phyloP scores from a whole-genome alignment of 2,329 filamentous ascomycete species.

The Alternaria arborescens region DNA sequence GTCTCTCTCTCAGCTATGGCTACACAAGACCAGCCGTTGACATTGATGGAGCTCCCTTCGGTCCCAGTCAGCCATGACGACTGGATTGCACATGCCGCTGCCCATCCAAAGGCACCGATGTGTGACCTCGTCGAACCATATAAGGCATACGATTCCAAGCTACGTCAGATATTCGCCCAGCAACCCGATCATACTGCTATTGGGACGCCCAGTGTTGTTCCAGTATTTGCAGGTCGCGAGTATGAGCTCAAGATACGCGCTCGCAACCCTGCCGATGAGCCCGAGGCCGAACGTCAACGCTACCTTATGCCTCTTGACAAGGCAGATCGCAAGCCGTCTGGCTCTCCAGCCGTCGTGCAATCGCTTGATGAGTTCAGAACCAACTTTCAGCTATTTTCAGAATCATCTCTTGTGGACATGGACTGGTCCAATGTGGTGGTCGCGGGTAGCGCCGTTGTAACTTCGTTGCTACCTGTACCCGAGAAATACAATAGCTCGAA shows the following conservation, averaged over 20 bases:
- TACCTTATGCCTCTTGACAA: slow-evolving; percentile 75
- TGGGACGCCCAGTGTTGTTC: slow-evolving; percentile 69
- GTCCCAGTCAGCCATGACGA: slow-evolving; percentile 52
- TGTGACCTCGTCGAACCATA: slow-evolving; percentile 70
- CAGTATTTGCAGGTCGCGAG: slow-evolving; percentile 67
- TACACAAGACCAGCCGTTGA: background rate
- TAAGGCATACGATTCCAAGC: slow-evolving; percentile 70
- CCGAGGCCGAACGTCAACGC: slow-evolving; percentile 65
- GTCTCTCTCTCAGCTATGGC: slow-evolving; percentile 20
- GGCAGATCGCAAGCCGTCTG: slow-evolving; percentile 68
- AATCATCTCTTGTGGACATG: slow-evolving; percentile 76
- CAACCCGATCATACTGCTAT: slow-evolving; percentile 68
- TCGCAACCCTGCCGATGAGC: slow-evolving; percentile 66
- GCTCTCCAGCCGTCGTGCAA: slow-evolving; percentile 72
- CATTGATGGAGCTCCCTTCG: slow-evolving; percentile 42
- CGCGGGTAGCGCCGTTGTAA: slow-evolving; percentile 82
- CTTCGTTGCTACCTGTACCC: slow-evolving; percentile 72
- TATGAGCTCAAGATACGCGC: slow-evolving; percentile 68
- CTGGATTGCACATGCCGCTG: slow-evolving; percentile 63
- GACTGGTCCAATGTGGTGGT: slow-evolving; percentile 86
- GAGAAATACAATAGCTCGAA: slow-evolving; percentile 59
- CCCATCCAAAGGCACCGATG: slow-evolving; percentile 64
- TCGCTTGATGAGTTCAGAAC: slow-evolving; percentile 75
- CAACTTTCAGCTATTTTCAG: slow-evolving; percentile 84
- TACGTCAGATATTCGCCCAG: slow-evolving; percentile 75